Percentiles rank a stretch among this genome's conserved stretches.
Evolutionary conservation across 129 eudicot genomes (phyloP).

Genomic region (Artemisia argyi): DNA sequence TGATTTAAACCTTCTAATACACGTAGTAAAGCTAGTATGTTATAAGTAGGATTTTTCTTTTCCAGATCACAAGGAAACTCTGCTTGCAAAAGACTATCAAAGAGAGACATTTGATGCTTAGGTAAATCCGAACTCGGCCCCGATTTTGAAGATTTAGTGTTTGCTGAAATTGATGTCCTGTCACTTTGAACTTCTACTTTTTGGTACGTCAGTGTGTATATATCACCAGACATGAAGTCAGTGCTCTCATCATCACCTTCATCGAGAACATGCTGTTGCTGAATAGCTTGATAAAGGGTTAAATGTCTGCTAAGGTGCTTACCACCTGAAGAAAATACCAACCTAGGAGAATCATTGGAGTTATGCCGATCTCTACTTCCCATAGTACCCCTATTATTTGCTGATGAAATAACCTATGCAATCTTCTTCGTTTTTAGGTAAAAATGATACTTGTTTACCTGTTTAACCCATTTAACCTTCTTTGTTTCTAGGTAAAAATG

Average conservation of each 20-base stretch:
- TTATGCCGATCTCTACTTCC: slow-evolving; percentile 72
- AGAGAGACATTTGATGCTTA: slow-evolving; percentile 36
- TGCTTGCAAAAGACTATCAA: slow-evolving; percentile 79
- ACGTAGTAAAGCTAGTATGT: slow-evolving; percentile 61
- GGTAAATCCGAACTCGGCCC: slow-evolving; percentile 40
- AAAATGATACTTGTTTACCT: too few species aligned
- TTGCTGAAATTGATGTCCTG: slow-evolving; percentile 33
- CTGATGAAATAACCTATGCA: slow-evolving; percentile 40
- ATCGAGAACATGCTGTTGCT: slow-evolving; percentile 69
- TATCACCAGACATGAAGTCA: slow-evolving; percentile 64
- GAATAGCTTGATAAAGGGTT: slow-evolving; percentile 94
- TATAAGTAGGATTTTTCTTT: slow-evolving; percentile 67
- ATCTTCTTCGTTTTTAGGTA: too few species aligned
- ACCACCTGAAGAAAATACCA: slow-evolving; percentile 78
- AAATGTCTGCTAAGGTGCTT: slow-evolving; percentile 74
- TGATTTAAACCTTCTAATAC: slow-evolving; percentile 84
- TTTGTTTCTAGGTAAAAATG: too few species aligned
- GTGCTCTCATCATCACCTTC: slow-evolving; percentile 66
- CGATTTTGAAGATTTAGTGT: slow-evolving; percentile 38
- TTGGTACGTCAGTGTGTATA: slow-evolving; percentile 72
- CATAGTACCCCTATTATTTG: slow-evolving; percentile 71
- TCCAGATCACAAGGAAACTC: slow-evolving; percentile 91
- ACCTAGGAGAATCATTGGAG: slow-evolving; percentile 56
- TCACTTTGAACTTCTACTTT: slow-evolving; percentile 54
- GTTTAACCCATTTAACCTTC: too few species aligned